Percentiles rank a stretch among this genome's conserved stretches.
phyloP scores from a whole-genome alignment of 306 rosid genomes.

The Glycine soja region DNA sequence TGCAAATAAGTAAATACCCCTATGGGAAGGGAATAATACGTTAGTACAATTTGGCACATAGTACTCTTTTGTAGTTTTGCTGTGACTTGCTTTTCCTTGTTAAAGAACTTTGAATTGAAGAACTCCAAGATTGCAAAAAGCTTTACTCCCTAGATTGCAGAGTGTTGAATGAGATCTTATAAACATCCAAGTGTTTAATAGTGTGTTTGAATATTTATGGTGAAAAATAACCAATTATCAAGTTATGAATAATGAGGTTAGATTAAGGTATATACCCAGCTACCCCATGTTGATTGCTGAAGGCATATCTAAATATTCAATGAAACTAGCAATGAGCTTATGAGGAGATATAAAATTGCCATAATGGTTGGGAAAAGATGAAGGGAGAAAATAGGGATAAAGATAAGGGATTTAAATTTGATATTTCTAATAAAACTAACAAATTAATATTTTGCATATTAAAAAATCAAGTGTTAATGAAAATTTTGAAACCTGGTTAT shows the following conservation, averaged over 20 bases:
- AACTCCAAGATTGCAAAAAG: constrained; percentile 20
- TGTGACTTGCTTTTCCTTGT: constrained; percentile 2
- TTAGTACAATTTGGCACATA: constrained; percentile 28
- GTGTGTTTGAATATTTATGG: too few relatives aligned
- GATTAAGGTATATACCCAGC: too few relatives aligned
- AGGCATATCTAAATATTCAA: not conserved
- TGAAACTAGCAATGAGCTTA: not conserved
- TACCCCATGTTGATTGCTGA: too few relatives aligned
- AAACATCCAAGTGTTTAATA: not conserved
- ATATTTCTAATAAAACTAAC: too few relatives aligned
- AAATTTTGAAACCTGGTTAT: not conserved
- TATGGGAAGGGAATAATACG: not conserved
- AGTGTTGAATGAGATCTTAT: not conserved
- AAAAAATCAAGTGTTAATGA: not conserved
- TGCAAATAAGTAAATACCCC: constrained; percentile 19
- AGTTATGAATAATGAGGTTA: too few relatives aligned
- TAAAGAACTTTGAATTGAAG: not conserved
- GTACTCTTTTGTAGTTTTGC: constrained; percentile 34
- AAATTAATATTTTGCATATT: too few relatives aligned
- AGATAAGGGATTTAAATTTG: too few relatives aligned
- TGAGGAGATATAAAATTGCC: too few relatives aligned
- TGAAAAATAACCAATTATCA: too few relatives aligned
- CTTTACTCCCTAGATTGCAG: not conserved
- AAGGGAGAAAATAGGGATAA: too few relatives aligned
- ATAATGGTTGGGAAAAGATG: too few relatives aligned